Percentiles rank a stretch among this genome's conserved stretches.
Conservation (phyloP, 2,329 filamentous ascomycete genomes). For the Sarocladiaceae sp. region DNA sequence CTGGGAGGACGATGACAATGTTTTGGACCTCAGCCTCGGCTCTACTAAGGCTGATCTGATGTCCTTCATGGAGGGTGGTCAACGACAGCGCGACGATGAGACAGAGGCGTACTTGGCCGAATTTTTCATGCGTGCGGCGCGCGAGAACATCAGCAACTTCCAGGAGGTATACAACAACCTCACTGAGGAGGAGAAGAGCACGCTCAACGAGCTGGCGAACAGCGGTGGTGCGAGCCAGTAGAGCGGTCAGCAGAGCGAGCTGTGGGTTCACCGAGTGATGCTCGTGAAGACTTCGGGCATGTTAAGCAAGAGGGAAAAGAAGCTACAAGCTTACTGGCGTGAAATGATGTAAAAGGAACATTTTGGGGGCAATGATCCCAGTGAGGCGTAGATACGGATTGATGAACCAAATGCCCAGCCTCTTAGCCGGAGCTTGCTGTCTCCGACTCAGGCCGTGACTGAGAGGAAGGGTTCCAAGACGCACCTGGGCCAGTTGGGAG, state of each 20-base stretch:
- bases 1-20: constrained; percentile 81
- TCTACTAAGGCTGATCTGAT: constrained; percentile 71
- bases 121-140: constrained; percentile 63
- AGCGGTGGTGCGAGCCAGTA: constrained; percentile 14
- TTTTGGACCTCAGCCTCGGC: constrained; percentile 68
- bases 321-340: neutral
- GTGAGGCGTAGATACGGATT: no score
- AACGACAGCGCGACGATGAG: constrained; percentile 76
- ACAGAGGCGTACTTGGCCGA: constrained; percentile 77
- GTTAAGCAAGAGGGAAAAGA: neutral
- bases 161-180: constrained; percentile 50
- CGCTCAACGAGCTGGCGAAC: constrained; percentile 46
- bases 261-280: neutral
- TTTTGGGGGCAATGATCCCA: no score
- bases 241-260: neutral
- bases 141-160: constrained; percentile 51
- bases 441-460: no score
- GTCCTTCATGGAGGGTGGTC: constrained; percentile 58
- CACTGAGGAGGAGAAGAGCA: constrained; percentile 48
- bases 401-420: no score
- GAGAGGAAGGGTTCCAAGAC: no score
- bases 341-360: neutral
- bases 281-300: neutral
- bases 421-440: no score
- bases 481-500: no score